A percentile compares a stretch with the other conserved stretches of the same genome.
Evolutionary conservation across 2,329 filamentous ascomycete genomes (phyloP).

Genomic region (Escovopsis sp.): DNA sequence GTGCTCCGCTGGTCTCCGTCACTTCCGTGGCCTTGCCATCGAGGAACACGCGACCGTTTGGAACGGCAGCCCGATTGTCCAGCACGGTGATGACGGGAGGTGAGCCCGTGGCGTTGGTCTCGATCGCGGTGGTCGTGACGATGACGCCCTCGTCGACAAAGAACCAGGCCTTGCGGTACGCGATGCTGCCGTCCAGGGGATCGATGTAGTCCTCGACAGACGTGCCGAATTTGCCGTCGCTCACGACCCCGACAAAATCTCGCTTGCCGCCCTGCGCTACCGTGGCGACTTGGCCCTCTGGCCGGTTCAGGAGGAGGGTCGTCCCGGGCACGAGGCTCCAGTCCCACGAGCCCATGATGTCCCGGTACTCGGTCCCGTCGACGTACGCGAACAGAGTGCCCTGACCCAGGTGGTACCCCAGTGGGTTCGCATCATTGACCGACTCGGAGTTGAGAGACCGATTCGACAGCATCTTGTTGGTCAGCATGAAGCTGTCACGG

Average conservation of each 20-base stretch:
- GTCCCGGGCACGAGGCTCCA: slow-evolving; percentile 13
- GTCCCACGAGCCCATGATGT: slow-evolving; percentile 12
- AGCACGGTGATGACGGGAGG: slow-evolving; percentile 8
- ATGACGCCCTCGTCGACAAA: slow-evolving; percentile 10
- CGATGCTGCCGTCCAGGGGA: slow-evolving; percentile 7
- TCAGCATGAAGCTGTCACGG: slow-evolving; percentile 5
- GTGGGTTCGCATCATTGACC: slow-evolving; percentile 11
- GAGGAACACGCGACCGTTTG: slow-evolving; percentile 4
- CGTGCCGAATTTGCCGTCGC: slow-evolving; percentile 9
- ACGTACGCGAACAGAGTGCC: slow-evolving; percentile 12
- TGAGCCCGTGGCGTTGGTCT: not conserved
- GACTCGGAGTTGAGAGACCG: slow-evolving; percentile 10
- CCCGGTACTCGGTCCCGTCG: slow-evolving; percentile 12
- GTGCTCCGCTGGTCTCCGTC: not conserved
- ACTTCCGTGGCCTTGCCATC: slow-evolving; percentile 2
- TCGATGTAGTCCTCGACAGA: slow-evolving; percentile 10
- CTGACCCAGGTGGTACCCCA: slow-evolving; percentile 12
- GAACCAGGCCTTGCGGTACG: slow-evolving; percentile 12
- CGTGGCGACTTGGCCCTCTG: slow-evolving; percentile 1
- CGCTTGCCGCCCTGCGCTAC: slow-evolving; percentile 6
- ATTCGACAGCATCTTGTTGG: slow-evolving; percentile 11
- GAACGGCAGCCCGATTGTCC: slow-evolving; percentile 9
- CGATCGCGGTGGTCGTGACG: slow-evolving; percentile 7
- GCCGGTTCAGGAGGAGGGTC: slow-evolving; percentile 9
- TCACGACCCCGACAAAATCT: slow-evolving; percentile 12